These are phyloP conservation scores for Phytophthora pisi DNA, from an alignment of 352 stramenopile genomes.

Conservation along the genomic window DNA sequence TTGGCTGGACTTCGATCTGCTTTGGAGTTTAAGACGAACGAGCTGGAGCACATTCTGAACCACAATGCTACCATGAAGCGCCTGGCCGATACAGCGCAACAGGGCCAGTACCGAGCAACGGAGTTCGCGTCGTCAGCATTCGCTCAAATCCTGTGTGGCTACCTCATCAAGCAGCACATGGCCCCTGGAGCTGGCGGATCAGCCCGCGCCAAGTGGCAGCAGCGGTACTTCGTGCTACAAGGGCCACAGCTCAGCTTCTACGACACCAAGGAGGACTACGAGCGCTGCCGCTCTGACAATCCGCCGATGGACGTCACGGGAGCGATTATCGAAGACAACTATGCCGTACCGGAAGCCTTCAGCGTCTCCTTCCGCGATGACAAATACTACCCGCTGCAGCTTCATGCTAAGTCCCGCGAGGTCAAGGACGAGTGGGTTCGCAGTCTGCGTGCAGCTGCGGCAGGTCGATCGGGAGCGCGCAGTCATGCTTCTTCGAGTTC, in stretches of 20 bases:
- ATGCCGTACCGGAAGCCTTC: constrained; percentile 80
- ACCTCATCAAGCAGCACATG: constrained; percentile 87
- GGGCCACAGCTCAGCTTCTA: constrained; percentile 81
- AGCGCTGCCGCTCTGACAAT: constrained; percentile 79
- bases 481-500: constrained; percentile 35
- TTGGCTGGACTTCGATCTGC: constrained; percentile 67
- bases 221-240: constrained; percentile 88
- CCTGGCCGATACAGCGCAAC: constrained; percentile 82
- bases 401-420: constrained; percentile 82
- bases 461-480: constrained; percentile 26
- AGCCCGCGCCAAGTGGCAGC: constrained; percentile 79
- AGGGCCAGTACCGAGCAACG: constrained; percentile 85
- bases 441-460: constrained; percentile 64
- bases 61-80: constrained; percentile 90
- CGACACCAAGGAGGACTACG: constrained; percentile 89
- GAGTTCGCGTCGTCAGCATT: constrained; percentile 81
- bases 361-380: constrained; percentile 81
- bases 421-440: constrained; percentile 84
- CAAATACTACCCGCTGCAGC: constrained; percentile 80
- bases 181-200: constrained; percentile 43
- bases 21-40: constrained; percentile 88
- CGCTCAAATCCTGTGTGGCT: constrained; percentile 73
- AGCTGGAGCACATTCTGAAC: constrained; percentile 87
- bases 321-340: constrained; percentile 78
- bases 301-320: constrained; percentile 82